Evolutionary conservation across 768 basidiomycete genomes (phyloP).

Genomic region (Vararia minispora): DNA sequence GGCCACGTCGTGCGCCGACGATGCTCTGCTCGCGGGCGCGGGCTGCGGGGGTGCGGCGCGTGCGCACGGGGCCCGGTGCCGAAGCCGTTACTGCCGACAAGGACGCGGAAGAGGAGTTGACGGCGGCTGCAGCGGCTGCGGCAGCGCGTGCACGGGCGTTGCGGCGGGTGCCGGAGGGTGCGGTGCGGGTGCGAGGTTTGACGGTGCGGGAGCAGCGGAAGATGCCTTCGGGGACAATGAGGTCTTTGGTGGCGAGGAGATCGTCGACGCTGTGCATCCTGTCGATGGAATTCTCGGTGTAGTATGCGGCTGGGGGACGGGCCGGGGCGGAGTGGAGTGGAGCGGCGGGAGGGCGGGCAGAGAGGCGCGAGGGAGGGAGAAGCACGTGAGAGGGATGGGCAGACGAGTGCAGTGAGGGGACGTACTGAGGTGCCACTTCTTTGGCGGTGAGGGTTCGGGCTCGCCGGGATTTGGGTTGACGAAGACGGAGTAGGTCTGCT

Average conservation of each 20-base stretch:
- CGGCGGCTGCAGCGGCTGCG: no score
- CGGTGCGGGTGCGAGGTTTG: no score
- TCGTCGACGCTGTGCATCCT: conserved; percentile 61
- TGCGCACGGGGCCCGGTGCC: no score
- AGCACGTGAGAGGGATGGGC: background rate
- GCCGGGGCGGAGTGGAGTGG: conserved; percentile 15
- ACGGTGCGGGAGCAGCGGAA: conserved; percentile 69
- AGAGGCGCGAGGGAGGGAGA: background rate
- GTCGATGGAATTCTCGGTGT: conserved; percentile 67
- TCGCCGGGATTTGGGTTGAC: conserved; percentile 6
- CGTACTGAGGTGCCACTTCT: conserved; percentile 43
- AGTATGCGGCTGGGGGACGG: conserved; percentile 57
- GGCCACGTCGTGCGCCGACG: no score
- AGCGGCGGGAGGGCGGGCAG: background rate
- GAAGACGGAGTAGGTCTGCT: conserved; percentile 41
- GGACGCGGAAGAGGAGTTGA: no score
- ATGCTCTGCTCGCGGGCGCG: no score
- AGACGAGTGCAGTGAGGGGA: no score
- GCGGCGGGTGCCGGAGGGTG: no score
- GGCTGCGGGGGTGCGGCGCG: no score
- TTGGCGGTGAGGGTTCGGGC: background rate
- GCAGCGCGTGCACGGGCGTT: no score
- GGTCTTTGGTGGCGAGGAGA: conserved; percentile 53
- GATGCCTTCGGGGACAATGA: conserved; percentile 63
- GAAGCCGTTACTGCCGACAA: no score